phyloP scores from a whole-genome alignment of 371 early-diverging fungal genomes.

The Lichtheimia ornata region DNA sequence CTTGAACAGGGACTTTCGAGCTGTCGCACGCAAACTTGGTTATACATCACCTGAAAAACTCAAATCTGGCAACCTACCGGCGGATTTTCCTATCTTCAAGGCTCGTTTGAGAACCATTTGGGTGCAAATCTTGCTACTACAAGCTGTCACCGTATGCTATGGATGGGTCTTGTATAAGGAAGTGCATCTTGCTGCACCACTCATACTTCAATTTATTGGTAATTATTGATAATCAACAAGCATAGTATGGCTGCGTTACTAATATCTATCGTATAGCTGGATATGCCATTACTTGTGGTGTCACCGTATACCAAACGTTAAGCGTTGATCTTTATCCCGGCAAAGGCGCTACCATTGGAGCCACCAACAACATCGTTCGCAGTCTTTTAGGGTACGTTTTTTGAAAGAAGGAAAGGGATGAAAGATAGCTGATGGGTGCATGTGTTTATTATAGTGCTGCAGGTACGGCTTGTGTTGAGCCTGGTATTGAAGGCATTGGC shows the following conservation, averaged over 20 bases:
- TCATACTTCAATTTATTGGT: conserved; percentile 37
- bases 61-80: conserved; percentile 15
- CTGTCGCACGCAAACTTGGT: conserved; percentile 13
- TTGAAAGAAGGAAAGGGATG: conserved; percentile 20
- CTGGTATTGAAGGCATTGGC: conserved; percentile 37
- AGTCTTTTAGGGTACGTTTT: conserved; percentile 32
- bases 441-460: conserved; percentile 17
- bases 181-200: conserved; percentile 26
- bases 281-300: neutral
- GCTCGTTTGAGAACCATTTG: conserved; percentile 32
- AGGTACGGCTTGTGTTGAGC: conserved; percentile 25
- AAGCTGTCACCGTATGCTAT: conserved; percentile 23
- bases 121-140: conserved; percentile 16
- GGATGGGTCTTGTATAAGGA: conserved; percentile 31
- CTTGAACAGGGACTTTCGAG: conserved; percentile 34
- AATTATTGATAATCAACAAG: neutral
- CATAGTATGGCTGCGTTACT: neutral
- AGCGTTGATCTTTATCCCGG: neutral
- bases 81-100: conserved; percentile 27
- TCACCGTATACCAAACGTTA: neutral
- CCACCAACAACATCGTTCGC: conserved; percentile 38
- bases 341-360: conserved; percentile 33
- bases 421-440: conserved; percentile 7
- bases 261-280: neutral
- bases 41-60: conserved; percentile 4